phyloP scores from a whole-genome alignment of 371 early-diverging fungal genomes.

The Rhizopus delemar region DNA sequence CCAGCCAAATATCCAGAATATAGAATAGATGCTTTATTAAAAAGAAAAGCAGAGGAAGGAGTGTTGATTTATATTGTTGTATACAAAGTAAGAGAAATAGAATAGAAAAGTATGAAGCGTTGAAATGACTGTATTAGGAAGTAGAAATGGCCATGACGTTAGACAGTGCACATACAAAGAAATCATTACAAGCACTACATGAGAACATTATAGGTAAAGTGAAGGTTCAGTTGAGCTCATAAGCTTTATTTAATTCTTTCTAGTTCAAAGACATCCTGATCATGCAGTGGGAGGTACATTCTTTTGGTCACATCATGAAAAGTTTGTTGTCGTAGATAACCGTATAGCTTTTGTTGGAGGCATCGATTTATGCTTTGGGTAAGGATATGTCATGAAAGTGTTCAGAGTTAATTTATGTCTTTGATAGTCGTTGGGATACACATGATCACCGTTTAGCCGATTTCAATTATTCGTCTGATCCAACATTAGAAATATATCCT shows the following conservation, averaged over 20 bases:
- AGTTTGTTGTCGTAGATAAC: slow-evolving; percentile 73
- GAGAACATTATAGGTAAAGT: slow-evolving; percentile 70
- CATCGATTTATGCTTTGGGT: slow-evolving; percentile 79
- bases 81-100: slow-evolving; percentile 61
- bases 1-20: slow-evolving; percentile 69
- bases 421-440: slow-evolving; percentile 78
- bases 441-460: slow-evolving; percentile 57
- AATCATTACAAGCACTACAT: slow-evolving; percentile 69
- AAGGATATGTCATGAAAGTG: slow-evolving; percentile 5
- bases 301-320: slow-evolving; percentile 86
- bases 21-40: slow-evolving; percentile 80
- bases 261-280: slow-evolving; percentile 74
- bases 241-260: background rate
- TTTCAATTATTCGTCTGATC: slow-evolving; percentile 25
- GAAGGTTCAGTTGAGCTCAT: background rate
- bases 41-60: slow-evolving; percentile 86
- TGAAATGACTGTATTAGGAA: slow-evolving; percentile 53
- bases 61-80: slow-evolving; percentile 87
- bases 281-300: slow-evolving; percentile 64
- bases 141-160: slow-evolving; percentile 76
- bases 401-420: background rate
- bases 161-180: slow-evolving; percentile 81
- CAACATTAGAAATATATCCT: slow-evolving; percentile 42
- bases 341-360: slow-evolving; percentile 81
- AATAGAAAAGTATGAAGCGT: background rate